Evolutionary conservation across 805 yeast genomes (phyloP).

Genomic region (Yamadazyma takamatsuzukensis): DNA sequence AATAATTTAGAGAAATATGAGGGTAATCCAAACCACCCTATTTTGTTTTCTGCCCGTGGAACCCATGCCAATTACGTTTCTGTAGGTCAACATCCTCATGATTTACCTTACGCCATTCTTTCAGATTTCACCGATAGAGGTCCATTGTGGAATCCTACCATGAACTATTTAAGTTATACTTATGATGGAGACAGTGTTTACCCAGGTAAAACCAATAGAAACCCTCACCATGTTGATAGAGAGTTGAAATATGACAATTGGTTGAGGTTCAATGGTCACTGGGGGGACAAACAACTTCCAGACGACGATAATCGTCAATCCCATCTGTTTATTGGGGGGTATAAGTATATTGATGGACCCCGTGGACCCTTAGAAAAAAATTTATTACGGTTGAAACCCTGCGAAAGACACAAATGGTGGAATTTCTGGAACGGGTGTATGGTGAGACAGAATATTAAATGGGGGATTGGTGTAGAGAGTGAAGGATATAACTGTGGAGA

Average conservation of each 20-base stretch:
- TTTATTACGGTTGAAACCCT: conserved; percentile 62
- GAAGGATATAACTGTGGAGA: conserved; percentile 84
- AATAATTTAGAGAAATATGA: conserved; percentile 67
- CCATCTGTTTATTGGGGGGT: conserved; percentile 80
- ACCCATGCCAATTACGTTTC: conserved; percentile 96
- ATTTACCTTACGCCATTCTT: conserved; percentile 85
- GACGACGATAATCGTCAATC: conserved; percentile 74
- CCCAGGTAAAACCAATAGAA: conserved; percentile 38
- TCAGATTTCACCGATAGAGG: conserved; percentile 95
- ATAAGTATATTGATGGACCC: conserved; percentile 92
- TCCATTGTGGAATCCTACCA: conserved; percentile 89
- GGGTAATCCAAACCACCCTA: conserved; percentile 49
- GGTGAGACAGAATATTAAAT: conserved; percentile 64
- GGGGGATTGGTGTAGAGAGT: conserved; percentile 86
- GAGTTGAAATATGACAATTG: conserved; percentile 62
- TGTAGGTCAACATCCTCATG: conserved; percentile 96
- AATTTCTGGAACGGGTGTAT: conserved; percentile 82
- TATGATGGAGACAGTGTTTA: conserved; percentile 56
- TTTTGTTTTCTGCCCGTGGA: conserved; percentile 88
- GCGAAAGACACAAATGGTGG: conserved; percentile 92
- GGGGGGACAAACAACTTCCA: conserved; percentile 82
- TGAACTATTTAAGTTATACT: conserved; percentile 78
- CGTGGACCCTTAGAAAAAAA: conserved; percentile 83
- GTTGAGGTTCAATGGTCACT: conserved; percentile 76
- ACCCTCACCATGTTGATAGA: conserved; percentile 47